Percentiles rank a stretch among this genome's conserved stretches.
Evolutionary conservation across 2,329 filamentous ascomycete genomes (phyloP).

Genomic region (Knufia petricola): DNA sequence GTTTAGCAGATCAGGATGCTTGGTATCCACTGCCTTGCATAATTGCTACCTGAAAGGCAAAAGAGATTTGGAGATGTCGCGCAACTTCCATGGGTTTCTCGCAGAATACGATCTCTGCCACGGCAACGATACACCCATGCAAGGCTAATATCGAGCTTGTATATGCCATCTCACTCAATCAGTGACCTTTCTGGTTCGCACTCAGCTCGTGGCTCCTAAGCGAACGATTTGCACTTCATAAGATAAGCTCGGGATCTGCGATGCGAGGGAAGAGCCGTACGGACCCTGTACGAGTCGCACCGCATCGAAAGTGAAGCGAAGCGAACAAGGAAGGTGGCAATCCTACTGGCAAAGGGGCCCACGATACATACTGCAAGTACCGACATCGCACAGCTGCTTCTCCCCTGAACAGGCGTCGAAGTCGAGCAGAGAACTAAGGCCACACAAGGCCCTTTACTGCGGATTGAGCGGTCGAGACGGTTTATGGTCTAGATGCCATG

Average conservation of each 20-base stretch:
- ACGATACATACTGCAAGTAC: not conserved
- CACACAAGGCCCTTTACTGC: no score
- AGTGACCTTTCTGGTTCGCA: not conserved
- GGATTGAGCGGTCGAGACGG: no score
- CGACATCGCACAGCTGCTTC: not conserved
- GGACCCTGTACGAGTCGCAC: constrained; percentile 4
- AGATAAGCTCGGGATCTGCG: not conserved
- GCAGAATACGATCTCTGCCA: not conserved
- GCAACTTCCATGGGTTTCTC: not conserved
- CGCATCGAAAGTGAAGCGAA: constrained; percentile 5
- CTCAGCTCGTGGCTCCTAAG: not conserved
- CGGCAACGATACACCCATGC: not conserved
- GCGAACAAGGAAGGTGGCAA: not conserved
- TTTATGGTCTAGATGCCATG: no score
- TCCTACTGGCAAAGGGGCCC: not conserved
- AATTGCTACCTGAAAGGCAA: not conserved
- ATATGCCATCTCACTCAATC: not conserved
- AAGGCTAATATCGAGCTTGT: not conserved
- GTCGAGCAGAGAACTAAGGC: no score
- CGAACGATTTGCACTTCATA: not conserved
- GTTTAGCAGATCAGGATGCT: not conserved
- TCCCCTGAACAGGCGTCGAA: no score
- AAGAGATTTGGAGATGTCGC: not conserved
- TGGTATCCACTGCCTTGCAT: not conserved
- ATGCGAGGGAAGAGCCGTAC: not conserved